Base-by-base conservation (phyloP, 2,329 filamentous ascomycete species). In the Colletotrichum kahawae region DNA sequence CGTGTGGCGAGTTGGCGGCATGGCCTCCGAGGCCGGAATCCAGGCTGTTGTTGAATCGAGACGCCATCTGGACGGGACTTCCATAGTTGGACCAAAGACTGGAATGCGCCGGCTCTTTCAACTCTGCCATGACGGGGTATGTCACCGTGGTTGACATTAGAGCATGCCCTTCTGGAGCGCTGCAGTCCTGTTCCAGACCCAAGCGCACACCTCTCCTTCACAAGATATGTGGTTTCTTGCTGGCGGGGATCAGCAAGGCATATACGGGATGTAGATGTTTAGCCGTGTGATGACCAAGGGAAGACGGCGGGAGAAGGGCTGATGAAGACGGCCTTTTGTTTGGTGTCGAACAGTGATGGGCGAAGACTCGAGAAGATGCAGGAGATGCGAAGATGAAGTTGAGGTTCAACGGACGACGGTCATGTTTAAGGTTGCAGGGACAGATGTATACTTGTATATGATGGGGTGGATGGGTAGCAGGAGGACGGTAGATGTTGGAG, bases 81-180 rank as follows among this genome's bases (percentile, higher is more conserved):
- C 86, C 87, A 83, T 92, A 92, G 84, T 86, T 90, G 79, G 89
- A 85, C 90, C 90, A 92, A 79, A 92, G 83, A 82, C 86, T 88
- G 79, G 87, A 86, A 83, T 91, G 90, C 82, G 87, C 84, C 81
- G 89, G 85, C 84, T 92, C 90, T 87, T 91, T 91, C 86, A 92
- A 83, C 82, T 92, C 90, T 88, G 90, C 89, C 90, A 92, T 92
- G 82, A 88, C 88, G 85, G 90, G 88, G 83, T 91, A 90, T 78
- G 89, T 90, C 83, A 89, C 85, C 81, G 88, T 89, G 85, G 89
- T 90, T 87, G 90, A 91, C 89, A 91, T 91, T 88, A 84, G 88
- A 86, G 82, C 88, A 89, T 90, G 81, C 86, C 87, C 81, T 78
- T 63, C 81, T 76, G 59, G 43, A 64, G 72, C 74, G 74, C 70